Evolutionary conservation across 2,329 filamentous ascomycete genomes (phyloP).

Genomic region (Calycina herbarum): DNA sequence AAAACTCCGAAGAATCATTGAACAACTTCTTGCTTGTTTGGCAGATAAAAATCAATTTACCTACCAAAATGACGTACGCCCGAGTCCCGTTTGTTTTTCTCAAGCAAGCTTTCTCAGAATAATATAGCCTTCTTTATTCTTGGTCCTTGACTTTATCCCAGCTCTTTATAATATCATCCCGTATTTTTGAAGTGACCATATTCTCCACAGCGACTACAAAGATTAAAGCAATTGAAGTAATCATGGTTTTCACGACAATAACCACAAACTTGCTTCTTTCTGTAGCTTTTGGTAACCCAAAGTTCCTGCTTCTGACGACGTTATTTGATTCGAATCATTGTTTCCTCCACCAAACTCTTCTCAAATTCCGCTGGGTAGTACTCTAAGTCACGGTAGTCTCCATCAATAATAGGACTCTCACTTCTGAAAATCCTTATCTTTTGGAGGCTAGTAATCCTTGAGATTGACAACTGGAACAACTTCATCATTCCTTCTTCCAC

Average conservation of each 20-base stretch:
- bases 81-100: no score
- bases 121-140: no score
- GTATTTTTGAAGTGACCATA: not conserved
- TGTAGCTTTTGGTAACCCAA: not conserved
- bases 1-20: no score
- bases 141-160: not conserved
- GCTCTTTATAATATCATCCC: not conserved
- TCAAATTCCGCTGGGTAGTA: not conserved
- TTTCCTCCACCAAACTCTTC: not conserved
- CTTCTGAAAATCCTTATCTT: not conserved
- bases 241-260: not conserved
- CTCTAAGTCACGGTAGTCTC: not conserved
- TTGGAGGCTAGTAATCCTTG: not conserved
- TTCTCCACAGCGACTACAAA: not conserved
- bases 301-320: not conserved
- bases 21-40: no score
- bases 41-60: no score
- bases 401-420: not conserved
- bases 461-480: not conserved
- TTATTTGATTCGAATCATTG: not conserved
- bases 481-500: not conserved
- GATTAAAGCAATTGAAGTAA: not conserved
- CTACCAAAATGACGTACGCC: no score
- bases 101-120: no score
- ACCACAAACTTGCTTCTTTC: not conserved